Evolutionary conservation across 805 yeast genomes (phyloP).

Genomic region (Pichia gijzeniarum): DNA sequence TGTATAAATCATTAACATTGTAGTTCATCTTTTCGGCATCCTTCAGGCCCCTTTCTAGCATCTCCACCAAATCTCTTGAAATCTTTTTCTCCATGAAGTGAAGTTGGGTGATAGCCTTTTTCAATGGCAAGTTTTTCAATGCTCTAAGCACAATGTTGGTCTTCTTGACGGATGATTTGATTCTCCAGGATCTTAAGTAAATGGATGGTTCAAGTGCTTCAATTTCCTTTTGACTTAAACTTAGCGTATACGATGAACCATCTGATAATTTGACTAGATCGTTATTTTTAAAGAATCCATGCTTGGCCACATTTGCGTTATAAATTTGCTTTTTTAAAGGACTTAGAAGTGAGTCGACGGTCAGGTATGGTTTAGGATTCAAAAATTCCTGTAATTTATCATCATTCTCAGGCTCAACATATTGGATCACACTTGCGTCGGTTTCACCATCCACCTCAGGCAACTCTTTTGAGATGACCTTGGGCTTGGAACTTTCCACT

Average conservation of each 20-base stretch:
- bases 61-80: slow-evolving; percentile 69
- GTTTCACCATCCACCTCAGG: slow-evolving; percentile 10
- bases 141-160: slow-evolving; percentile 75
- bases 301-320: slow-evolving; percentile 47
- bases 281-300: slow-evolving; percentile 66
- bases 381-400: slow-evolving; percentile 41
- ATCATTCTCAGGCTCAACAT: slow-evolving; percentile 28
- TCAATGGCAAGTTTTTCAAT: slow-evolving; percentile 61
- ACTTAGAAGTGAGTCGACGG: slow-evolving; percentile 50
- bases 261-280: slow-evolving; percentile 39
- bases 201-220: slow-evolving; percentile 82
- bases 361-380: slow-evolving; percentile 46
- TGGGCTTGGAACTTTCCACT: slow-evolving; percentile 6
- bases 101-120: slow-evolving; percentile 83
- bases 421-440: slow-evolving; percentile 10
- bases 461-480: too few species aligned
- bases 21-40: slow-evolving; percentile 60
- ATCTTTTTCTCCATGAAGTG: slow-evolving; percentile 80
- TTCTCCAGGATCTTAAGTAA: slow-evolving; percentile 72
- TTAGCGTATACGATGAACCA: slow-evolving; percentile 42
- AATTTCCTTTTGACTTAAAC: slow-evolving; percentile 57
- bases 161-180: slow-evolving; percentile 85
- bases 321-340: slow-evolving; percentile 69
- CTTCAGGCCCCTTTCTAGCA: slow-evolving; percentile 64
- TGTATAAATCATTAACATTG: slow-evolving; percentile 55